phyloP scores from a whole-genome alignment of 768 basidiomycete genomes.

The Rhodosporidiobolus sp. region DNA sequence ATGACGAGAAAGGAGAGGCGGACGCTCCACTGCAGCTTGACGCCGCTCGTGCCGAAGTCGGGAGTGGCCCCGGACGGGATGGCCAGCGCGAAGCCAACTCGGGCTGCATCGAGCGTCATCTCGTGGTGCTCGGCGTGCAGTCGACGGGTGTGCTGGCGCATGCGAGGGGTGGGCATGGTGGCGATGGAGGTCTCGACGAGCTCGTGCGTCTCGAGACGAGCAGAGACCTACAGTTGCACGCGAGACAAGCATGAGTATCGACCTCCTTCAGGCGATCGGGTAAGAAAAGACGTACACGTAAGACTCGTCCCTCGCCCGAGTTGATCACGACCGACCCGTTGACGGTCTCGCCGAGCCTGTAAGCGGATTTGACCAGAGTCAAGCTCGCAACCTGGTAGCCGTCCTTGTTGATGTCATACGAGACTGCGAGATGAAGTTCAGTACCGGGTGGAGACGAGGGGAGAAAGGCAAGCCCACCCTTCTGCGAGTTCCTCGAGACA shows the following conservation, averaged over 20 bases:
- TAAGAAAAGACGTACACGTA: conserved; percentile 61
- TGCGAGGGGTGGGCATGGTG: conserved; percentile 50
- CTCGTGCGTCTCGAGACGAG: conserved; percentile 84
- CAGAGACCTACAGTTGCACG: conserved; percentile 64
- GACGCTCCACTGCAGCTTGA: conserved; percentile 89
- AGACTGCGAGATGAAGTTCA: conserved; percentile 55
- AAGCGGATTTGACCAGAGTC: conserved; percentile 87
- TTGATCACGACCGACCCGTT: conserved; percentile 86
- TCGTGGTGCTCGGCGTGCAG: conserved; percentile 83
- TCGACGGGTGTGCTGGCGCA: conserved; percentile 57
- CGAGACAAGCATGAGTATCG: too few relatives aligned
- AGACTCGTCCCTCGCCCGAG: conserved; percentile 66
- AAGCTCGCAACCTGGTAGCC: conserved; percentile 82
- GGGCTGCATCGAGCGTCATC: conserved; percentile 68
- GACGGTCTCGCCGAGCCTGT: conserved; percentile 87
- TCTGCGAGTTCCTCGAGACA: conserved; percentile 80
- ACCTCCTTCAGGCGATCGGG: too few relatives aligned
- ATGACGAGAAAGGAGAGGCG: conserved; percentile 79
- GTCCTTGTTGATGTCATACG: conserved; percentile 93
- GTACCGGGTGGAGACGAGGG: not conserved
- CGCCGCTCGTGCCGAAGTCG: conserved; percentile 70
- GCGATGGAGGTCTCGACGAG: conserved; percentile 61
- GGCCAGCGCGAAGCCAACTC: conserved; percentile 82
- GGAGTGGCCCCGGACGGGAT: conserved; percentile 90
- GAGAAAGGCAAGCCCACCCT: conserved; percentile 56